Evolutionary conservation across 306 rosid species (phyloP), one percentile per base, ranked within the genome.

Genomic region (Trifolium repens): DNA sequence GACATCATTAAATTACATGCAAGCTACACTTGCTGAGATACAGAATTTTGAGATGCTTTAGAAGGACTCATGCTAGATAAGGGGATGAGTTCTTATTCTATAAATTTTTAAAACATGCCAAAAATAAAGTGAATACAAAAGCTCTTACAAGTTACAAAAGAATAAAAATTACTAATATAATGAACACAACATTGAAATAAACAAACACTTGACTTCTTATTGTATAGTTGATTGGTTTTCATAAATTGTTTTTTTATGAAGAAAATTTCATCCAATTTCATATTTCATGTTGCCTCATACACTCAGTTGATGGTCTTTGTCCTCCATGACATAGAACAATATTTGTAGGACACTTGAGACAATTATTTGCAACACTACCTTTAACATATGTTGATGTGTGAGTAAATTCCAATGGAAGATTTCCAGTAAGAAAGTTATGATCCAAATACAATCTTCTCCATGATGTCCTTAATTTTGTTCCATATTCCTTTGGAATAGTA

Each of bases 281-380:
- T 27, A 6, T 9, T 5, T 40, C 59, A 53, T 65, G 79, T 53
- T 82, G 68, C 6, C 71, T 61, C 0, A n/a, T 7, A 67, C 92
- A 86, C 42, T 84, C 81, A 37, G 82, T 58, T 49, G 59, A 12
- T 39, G 81, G 66, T 81, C 80, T 84, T 52, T 84, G 90, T 42
- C 80, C 71, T 27, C 85, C 80, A 3, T 2, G 73, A 75, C 87
- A 84, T 7, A 82, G 27, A n/a, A 14, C 16, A 69, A 76, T 30
- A 59, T 16, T 44, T 9, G 52, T 5, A 17, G 87, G 89, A 19
- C 88, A 86, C 49, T 30, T 54, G 34, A 89, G 86, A 81, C 90
- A 89, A 27, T 86, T 89, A n/a, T 43, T 61, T 62, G 89, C 85
- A 50, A 86, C 66, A 12, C 79, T 83, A 8, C 83, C 88, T 65